phyloP scores from a whole-genome alignment of 345 rosid species.

The Eucalyptus shirleyi region DNA sequence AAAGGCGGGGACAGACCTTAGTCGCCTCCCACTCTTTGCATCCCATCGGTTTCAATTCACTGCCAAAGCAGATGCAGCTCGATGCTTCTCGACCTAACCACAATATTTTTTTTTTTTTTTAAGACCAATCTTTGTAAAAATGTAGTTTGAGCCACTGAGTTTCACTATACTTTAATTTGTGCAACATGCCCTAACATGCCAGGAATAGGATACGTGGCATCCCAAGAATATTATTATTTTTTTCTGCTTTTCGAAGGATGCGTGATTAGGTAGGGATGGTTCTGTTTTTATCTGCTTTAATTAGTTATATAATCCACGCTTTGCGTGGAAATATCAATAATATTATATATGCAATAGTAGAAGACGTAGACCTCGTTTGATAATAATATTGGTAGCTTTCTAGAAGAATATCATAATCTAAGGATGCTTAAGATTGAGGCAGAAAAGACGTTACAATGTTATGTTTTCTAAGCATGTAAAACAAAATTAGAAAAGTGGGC shows the following conservation, averaged over 20 bases:
- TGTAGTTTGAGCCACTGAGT: not conserved
- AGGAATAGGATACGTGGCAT: not conserved
- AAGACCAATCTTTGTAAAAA: not conserved
- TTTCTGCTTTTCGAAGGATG: not conserved
- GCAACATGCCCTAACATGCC: not conserved
- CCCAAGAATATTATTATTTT: not conserved
- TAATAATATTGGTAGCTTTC: not conserved
- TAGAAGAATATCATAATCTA: not conserved
- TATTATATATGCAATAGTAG: not conserved
- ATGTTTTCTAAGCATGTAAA: not conserved
- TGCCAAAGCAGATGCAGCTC: not conserved
- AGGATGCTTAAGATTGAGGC: not conserved
- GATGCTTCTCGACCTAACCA: not conserved
- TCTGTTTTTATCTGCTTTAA: not conserved
- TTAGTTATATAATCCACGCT: not conserved
- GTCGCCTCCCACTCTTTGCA: not conserved
- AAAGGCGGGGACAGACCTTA: not conserved
- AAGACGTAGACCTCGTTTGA: not conserved
- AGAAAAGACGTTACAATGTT: not conserved
- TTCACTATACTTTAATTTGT: not conserved
- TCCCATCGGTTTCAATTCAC: not conserved
- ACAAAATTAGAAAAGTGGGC: not conserved
- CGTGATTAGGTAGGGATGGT: not conserved
- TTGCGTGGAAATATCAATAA: not conserved
- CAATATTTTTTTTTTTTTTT: not conserved